Percentiles rank a stretch among this genome's conserved stretches.
phyloP scores from a whole-genome alignment of 768 basidiomycete species.

The Kockovaella imperatae region DNA sequence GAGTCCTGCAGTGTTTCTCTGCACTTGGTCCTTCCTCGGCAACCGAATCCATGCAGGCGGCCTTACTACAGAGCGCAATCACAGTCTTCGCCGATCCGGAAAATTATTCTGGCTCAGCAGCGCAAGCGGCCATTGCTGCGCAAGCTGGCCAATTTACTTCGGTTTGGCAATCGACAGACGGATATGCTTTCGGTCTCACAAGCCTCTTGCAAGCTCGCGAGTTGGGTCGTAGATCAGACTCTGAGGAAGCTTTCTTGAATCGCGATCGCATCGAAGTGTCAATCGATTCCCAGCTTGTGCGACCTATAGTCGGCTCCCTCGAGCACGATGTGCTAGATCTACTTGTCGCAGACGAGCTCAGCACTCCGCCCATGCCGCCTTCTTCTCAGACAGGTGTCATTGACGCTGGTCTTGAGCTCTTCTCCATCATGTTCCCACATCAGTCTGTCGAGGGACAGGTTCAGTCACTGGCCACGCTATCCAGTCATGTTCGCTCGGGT shows the following conservation, averaged over 20 bases:
- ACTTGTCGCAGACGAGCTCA: slow-evolving; percentile 48
- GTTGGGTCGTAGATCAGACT: slow-evolving; percentile 20
- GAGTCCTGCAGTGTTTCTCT: slow-evolving; percentile 83
- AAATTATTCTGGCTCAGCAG: slow-evolving; percentile 57
- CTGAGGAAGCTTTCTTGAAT: slow-evolving; percentile 54
- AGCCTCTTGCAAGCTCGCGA: slow-evolving; percentile 47
- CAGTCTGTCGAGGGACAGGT: slow-evolving; percentile 56
- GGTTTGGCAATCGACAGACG: slow-evolving; percentile 79
- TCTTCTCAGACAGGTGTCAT: slow-evolving; percentile 75
- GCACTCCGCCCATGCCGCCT: slow-evolving; percentile 53
- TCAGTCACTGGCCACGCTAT: slow-evolving; percentile 42
- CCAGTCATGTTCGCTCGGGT: slow-evolving; percentile 54
- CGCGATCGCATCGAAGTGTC: slow-evolving; percentile 71
- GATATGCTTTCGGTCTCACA: slow-evolving; percentile 86
- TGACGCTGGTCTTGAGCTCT: slow-evolving; percentile 80
- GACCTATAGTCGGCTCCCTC: slow-evolving; percentile 70
- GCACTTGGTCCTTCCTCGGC: slow-evolving; percentile 70
- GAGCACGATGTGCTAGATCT: slow-evolving; percentile 74
- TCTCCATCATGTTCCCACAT: slow-evolving; percentile 65
- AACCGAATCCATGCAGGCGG: slow-evolving; percentile 71
- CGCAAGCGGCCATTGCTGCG: slow-evolving; percentile 73
- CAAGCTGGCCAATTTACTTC: slow-evolving; percentile 74
- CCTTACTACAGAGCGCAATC: slow-evolving; percentile 71
- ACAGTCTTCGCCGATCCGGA: slow-evolving; percentile 80
- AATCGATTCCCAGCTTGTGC: slow-evolving; percentile 66